Evolutionary conservation across 306 rosid genomes (phyloP).

Genomic region (Clitoria ternatea): DNA sequence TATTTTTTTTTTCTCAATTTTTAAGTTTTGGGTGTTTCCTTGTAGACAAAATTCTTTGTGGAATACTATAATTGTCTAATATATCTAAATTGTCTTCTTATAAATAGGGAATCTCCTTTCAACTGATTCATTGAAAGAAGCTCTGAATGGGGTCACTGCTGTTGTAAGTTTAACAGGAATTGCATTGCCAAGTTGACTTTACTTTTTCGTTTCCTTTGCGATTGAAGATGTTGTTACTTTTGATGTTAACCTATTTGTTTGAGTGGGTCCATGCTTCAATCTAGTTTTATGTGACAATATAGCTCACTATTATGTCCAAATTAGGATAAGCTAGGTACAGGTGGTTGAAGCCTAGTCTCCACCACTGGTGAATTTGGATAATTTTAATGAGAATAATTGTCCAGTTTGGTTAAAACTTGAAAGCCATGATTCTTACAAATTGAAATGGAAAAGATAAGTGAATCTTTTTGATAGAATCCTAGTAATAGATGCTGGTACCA

Average conservation of each 20-base stretch:
- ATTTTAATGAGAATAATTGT: background rate
- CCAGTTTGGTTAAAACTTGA: constrained; percentile 16
- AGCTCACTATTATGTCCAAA: background rate
- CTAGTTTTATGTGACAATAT: background rate
- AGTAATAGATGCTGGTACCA: no score
- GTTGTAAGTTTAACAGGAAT: constrained; percentile 56
- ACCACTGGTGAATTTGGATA: background rate
- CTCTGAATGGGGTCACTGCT: constrained; percentile 77
- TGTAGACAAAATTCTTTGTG: background rate
- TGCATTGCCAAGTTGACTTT: background rate
- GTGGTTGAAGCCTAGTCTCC: background rate
- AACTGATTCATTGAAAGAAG: constrained; percentile 76
- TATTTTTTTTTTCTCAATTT: background rate
- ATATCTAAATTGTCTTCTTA: constrained; percentile 17
- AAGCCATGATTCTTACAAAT: background rate
- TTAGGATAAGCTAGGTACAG: background rate
- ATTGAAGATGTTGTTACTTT: constrained; percentile 1
- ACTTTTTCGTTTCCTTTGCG: background rate
- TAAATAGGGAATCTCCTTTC: constrained; percentile 83
- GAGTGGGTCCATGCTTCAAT: background rate
- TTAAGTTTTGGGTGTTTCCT: constrained; percentile 22
- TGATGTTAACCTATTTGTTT: background rate
- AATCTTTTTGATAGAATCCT: no score
- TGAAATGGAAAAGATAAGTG: background rate
- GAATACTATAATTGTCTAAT: constrained; percentile 15